Evolutionary conservation across 805 yeast genomes (phyloP), one percentile per base, ranked within the genome.

Genomic region (Nakazawaea molendinolei): DNA sequence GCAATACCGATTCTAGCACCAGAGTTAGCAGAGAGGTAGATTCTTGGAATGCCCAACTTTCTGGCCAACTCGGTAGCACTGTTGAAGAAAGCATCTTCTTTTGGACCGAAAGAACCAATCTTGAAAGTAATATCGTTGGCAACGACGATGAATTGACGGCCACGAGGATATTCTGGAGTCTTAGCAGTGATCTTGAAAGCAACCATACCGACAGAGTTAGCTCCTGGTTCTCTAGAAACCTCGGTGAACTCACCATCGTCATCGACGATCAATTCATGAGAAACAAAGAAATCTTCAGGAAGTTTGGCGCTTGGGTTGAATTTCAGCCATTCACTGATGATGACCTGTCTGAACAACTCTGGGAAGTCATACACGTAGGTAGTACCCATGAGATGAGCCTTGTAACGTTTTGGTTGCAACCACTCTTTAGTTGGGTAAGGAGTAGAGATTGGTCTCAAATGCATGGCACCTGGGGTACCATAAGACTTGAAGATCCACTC

Each of bases 1-100:
- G 99, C 98, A 58, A 92, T 76, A 55, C 98, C 98, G 45, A 92
- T 85, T 69, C 99, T 79, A 31, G 99, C 99, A 71, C 99, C 99
- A 42, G 97, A 89, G 74, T 92, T 92, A 20, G 98, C 99, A 50
- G 97, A 86, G 49, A 92, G 69, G 64, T 92, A 92, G 39, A 92
- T 75, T 66, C 99, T 74, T 55, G 99, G 99, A 49, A 92, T 79
- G 42, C 98, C 98, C 46, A 79, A 71, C 55, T 75, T 69, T 65
- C 95, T 76, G 23, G 97, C 96, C 48, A 79, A 73, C 53, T 87
- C 94, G 23, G 98, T 92, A 46, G 89, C 95, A 56, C 81, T 79
- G 69, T 85, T 76, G 73, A 92, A 92, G 69, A 80, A 92, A 39
- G 67, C 70, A 64, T 92, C 98, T 65, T 92, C 99, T 51, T 74